Evolutionary conservation across 257 asterid species (phyloP).

Genomic region (Avicennia marina): DNA sequence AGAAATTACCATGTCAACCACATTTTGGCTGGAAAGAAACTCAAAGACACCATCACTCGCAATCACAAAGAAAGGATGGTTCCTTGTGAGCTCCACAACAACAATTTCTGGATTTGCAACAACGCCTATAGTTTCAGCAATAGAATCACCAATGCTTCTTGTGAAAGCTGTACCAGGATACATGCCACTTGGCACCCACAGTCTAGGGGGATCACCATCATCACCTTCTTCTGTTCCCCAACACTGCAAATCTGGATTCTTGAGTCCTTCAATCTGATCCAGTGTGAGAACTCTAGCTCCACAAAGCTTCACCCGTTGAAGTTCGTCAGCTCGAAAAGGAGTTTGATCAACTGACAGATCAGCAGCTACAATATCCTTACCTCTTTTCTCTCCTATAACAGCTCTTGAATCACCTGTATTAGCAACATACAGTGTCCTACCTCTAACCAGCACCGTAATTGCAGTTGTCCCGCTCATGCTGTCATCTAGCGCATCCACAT

Average conservation of each 20-base stretch:
- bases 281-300: slow-evolving; percentile 97
- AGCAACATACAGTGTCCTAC: slow-evolving; percentile 70
- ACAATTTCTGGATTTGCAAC: slow-evolving; percentile 87
- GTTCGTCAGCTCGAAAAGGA: slow-evolving; percentile 84
- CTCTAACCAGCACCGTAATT: slow-evolving; percentile 71
- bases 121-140: slow-evolving; percentile 94
- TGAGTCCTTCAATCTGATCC: slow-evolving; percentile 98
- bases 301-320: slow-evolving; percentile 78
- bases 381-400: slow-evolving; percentile 70
- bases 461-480: slow-evolving; percentile 99
- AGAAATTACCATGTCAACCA: slow-evolving; percentile 80
- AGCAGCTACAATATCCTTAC: slow-evolving; percentile 67
- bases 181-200: slow-evolving; percentile 98
- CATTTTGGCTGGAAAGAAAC: slow-evolving; percentile 93
- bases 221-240: slow-evolving; percentile 97
- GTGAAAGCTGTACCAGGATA: slow-evolving; percentile 99
- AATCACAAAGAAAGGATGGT: slow-evolving; percentile 77
- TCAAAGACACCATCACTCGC: slow-evolving; percentile 98
- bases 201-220: slow-evolving; percentile 97
- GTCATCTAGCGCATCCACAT: slow-evolving; percentile 73
- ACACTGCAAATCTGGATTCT: slow-evolving; percentile 73
- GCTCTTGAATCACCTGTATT: slow-evolving; percentile 97
- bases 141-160: slow-evolving; percentile 91
- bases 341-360: slow-evolving; percentile 90
- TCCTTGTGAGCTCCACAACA: slow-evolving; percentile 72